phyloP scores from a whole-genome alignment of 441 rosid species.

The Sinapis alba region DNA sequence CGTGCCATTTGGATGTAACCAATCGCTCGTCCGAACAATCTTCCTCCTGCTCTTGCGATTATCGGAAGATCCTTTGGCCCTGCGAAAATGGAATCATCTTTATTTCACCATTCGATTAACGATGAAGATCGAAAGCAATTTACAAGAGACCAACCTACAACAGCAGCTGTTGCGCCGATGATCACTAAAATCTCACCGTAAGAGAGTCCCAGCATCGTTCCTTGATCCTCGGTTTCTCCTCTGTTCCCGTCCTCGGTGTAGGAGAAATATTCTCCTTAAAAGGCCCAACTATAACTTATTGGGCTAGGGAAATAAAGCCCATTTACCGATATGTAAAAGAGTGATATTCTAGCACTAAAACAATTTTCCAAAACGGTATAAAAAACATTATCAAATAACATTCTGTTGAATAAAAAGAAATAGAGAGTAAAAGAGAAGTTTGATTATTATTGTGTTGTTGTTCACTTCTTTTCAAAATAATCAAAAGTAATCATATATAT shows the following conservation, averaged over 20 bases:
- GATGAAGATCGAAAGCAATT: background rate
- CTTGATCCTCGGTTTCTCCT: slow-evolving; percentile 17
- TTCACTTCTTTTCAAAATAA: too few species aligned
- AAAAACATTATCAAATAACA: background rate
- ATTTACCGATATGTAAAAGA: background rate
- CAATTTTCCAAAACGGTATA: background rate
- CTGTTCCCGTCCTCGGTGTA: slow-evolving; percentile 15
- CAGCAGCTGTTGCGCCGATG: slow-evolving; percentile 76
- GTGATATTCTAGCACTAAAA: background rate
- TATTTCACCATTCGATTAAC: background rate
- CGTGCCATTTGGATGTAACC: slow-evolving; percentile 90
- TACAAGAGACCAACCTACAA: slow-evolving; percentile 54
- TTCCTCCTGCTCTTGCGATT: slow-evolving; percentile 76
- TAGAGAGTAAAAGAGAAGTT: too few species aligned
- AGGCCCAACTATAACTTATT: background rate
- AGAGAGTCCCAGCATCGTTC: slow-evolving; percentile 72
- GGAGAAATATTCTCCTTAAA: slow-evolving; percentile 1
- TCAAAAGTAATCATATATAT: too few species aligned
- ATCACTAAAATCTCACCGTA: slow-evolving; percentile 77
- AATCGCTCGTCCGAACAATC: slow-evolving; percentile 76
- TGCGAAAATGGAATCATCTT: slow-evolving; percentile 17
- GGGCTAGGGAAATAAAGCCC: slow-evolving; percentile 27
- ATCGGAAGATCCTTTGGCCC: slow-evolving; percentile 85
- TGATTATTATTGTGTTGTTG: too few species aligned
- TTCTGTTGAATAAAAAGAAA: too few species aligned